Conservation (phyloP, 306 rosid species). For the Chamaecrista fasciculata region DNA sequence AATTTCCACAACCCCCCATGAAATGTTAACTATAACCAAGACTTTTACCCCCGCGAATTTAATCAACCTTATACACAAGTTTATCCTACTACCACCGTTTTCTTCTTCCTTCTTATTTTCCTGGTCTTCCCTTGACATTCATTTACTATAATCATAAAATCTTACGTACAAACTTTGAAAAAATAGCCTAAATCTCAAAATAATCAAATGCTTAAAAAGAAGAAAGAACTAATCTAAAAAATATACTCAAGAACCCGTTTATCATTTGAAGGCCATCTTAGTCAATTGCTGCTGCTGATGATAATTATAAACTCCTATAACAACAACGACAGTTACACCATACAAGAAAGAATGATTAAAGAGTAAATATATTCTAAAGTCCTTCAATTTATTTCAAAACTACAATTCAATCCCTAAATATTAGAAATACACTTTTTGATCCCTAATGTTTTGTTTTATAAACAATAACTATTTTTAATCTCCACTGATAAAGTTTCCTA, state of each 20-base stretch:
- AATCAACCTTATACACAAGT: constrained; percentile 5
- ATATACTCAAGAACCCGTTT: no score
- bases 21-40: background rate
- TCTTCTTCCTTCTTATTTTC: background rate
- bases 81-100: no score
- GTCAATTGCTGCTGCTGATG: constrained; percentile 40
- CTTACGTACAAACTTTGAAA: no score
- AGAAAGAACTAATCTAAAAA: no score
- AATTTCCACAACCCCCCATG: constrained; percentile 11
- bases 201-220: no score
- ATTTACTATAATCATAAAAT: no score
- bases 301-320: constrained; percentile 1
- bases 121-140: background rate
- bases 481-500: no score
- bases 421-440: constrained; percentile 5
- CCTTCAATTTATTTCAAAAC: no score
- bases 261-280: constrained; percentile 7
- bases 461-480: no score
- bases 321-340: constrained; percentile 32
- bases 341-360: constrained; percentile 24
- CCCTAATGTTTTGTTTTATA: no score
- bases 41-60: background rate
- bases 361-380: constrained; percentile 33
- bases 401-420: no score
- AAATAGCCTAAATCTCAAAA: no score